phyloP scores from a whole-genome alignment of 331 rosid species.

The Cydonia oblonga region DNA sequence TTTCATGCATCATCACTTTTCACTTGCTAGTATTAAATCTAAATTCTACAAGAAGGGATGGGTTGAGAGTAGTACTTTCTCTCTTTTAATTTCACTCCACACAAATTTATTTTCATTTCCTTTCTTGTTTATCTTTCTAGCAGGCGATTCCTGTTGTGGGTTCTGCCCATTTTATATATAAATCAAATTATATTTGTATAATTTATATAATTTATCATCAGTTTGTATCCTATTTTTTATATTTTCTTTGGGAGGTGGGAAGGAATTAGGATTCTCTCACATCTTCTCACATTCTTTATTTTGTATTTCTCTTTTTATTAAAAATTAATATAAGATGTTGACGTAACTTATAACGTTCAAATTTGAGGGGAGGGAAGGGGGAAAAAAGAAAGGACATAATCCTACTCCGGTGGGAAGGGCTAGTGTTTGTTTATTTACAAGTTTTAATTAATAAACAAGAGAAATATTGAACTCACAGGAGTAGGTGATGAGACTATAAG shows the following conservation, averaged over 20 bases:
- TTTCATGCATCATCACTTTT: background rate
- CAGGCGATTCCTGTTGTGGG: conserved; percentile 74
- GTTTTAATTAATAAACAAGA: background rate
- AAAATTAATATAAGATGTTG: too few species aligned
- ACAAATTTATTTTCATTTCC: conserved; percentile 37
- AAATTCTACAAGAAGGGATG: conserved; percentile 42
- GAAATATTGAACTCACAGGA: conserved; percentile 11
- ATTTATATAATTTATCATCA: background rate
- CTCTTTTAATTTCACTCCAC: background rate
- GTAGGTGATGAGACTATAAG: conserved; percentile 68
- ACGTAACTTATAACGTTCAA: too few species aligned
- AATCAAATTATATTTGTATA: background rate
- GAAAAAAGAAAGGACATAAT: too few species aligned
- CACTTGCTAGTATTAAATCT: conserved; percentile 27
- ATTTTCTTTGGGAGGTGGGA: conserved; percentile 26
- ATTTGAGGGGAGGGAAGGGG: too few species aligned
- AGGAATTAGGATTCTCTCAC: too few species aligned
- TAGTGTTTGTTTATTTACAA: background rate
- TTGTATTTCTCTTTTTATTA: accelerated
- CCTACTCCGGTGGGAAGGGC: background rate
- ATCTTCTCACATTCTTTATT: too few species aligned
- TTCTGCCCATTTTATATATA: conserved; percentile 17
- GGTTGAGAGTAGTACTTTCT: conserved; percentile 15
- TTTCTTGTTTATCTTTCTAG: conserved; percentile 30
- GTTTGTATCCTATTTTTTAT: background rate